Base-by-base conservation (phyloP, 169 alveolate genomes). In the Cystoisospora suis region DNA sequence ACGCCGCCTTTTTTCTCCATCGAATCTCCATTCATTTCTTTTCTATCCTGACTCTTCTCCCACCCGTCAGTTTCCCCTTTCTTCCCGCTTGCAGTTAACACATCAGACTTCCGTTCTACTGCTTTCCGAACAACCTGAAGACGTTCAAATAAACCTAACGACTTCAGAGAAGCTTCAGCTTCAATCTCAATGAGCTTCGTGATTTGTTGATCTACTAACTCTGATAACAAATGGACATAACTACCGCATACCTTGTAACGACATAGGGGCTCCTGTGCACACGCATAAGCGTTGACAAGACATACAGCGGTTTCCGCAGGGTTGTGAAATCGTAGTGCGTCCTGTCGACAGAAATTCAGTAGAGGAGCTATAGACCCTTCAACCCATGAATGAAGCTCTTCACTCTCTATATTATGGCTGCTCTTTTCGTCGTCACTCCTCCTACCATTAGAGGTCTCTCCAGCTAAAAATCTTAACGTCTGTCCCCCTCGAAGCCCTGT, bases 341-440 rank as follows among this genome's bases (percentile, higher is more conserved):
- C 83, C 32, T 72, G 83, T 15, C 83, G 17, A 17, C 83, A 72
- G 56, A 72, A 72, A 38, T 72, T 72, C 83, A 72, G 56, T 36
- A 72, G 58, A 32, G 83, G 83, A 34, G 83, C 83, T 9, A 72
- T 56, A 3, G 83, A 72, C 27, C 45, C 56, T n/a, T 72, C 83
- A 34, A 72, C 83, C 83, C 83, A 72, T 20, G 58, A 47, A 72
- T 72, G 58, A 32, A 72, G 83, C 32, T 72, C 83, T 72, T 72
- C 83, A 20, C 83, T 72, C 9, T 29, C n/a, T n/a, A n/a, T n/a
- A n/a, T n/a, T n/a, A n/a, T n/a, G n/a, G n/a, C n/a, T n/a, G n/a
- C n/a, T n/a, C n/a, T n/a, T n/a, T n/a, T n/a, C 83, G 29, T 34
- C 49, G 40, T 38, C 83, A 44, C 79, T 29, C 29, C 12, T 27